Percentiles rank a stretch among this genome's conserved stretches.
Evolutionary conservation across 257 asterid species (phyloP).

Genomic region (Pogostemon cablin): DNA sequence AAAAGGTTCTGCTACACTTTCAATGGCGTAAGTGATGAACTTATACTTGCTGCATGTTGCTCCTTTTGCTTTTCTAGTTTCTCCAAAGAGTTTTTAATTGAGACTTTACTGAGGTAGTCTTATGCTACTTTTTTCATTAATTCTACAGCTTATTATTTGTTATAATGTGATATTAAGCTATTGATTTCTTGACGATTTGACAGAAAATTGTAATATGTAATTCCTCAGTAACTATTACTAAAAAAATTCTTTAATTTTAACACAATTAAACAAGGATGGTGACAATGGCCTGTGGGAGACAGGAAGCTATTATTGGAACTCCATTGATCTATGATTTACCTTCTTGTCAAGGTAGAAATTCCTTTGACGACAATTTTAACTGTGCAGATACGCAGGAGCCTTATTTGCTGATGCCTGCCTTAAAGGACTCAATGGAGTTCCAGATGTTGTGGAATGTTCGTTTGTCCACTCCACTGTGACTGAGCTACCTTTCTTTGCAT

Average conservation of each 20-base stretch:
- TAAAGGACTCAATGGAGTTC: slow-evolving; percentile 89
- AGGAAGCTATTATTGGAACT: not conserved
- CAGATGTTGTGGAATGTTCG: slow-evolving; percentile 76
- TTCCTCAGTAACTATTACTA: not conserved
- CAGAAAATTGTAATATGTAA: not conserved
- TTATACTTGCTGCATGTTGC: not conserved
- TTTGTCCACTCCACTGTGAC: slow-evolving; percentile 74
- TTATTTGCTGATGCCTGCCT: slow-evolving; percentile 89
- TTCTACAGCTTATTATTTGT: not conserved
- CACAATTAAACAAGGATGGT: not conserved
- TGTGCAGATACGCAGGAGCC: slow-evolving; percentile 46
- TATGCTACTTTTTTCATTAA: too few relatives aligned
- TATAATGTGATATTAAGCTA: not conserved
- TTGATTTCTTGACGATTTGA: not conserved
- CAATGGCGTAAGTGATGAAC: slow-evolving; percentile 34
- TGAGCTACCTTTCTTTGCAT: slow-evolving; percentile 79
- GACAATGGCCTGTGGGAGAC: not conserved
- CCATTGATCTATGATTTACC: not conserved
- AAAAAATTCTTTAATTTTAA: not conserved
- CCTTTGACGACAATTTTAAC: not conserved
- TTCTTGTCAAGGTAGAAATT: slow-evolving; percentile 1
- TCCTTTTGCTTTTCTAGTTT: not conserved
- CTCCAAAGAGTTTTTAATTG: not conserved
- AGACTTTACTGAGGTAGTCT: not conserved
- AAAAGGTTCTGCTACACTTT: slow-evolving; percentile 81